Conservation (phyloP, 129 eudicot genomes). For the Glebionis coronaria region DNA sequence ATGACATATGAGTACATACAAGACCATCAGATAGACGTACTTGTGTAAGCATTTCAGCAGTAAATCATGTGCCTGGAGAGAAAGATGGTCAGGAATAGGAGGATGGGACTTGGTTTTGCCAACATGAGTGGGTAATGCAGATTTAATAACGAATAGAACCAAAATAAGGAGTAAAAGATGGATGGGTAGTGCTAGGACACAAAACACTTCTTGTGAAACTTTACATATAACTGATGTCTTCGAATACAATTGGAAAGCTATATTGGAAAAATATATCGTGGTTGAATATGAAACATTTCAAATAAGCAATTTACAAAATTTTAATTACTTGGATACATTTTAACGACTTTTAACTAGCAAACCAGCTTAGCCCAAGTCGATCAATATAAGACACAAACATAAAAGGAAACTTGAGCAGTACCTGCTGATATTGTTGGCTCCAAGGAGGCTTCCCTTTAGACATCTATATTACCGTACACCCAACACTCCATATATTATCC, state of each 20-base stretch:
- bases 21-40: slow-evolving; percentile 29
- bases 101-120: slow-evolving; percentile 86
- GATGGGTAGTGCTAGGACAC: not conserved
- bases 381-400: slow-evolving; percentile 7
- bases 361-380: too few relatives aligned
- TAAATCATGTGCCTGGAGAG: slow-evolving; percentile 71
- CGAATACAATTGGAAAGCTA: slow-evolving; percentile 4
- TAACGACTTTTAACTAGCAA: too few relatives aligned
- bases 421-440: slow-evolving; percentile 84
- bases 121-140: slow-evolving; percentile 19
- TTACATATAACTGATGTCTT: slow-evolving; percentile 1
- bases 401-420: slow-evolving; percentile 12
- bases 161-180: not conserved
- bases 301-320: not conserved
- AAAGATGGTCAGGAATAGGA: slow-evolving; percentile 81
- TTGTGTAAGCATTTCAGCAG: slow-evolving; percentile 69
- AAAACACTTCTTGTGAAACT: not conserved
- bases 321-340: not conserved
- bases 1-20: too few relatives aligned
- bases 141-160: not conserved
- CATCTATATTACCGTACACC: slow-evolving; percentile 85
- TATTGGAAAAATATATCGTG: too few relatives aligned
- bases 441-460: slow-evolving; percentile 93
- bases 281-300: not conserved
- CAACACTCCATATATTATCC: slow-evolving; percentile 96